Base-by-base conservation (phyloP, 352 stramenopile genomes). In the Globisporangium recalcitrans region DNA sequence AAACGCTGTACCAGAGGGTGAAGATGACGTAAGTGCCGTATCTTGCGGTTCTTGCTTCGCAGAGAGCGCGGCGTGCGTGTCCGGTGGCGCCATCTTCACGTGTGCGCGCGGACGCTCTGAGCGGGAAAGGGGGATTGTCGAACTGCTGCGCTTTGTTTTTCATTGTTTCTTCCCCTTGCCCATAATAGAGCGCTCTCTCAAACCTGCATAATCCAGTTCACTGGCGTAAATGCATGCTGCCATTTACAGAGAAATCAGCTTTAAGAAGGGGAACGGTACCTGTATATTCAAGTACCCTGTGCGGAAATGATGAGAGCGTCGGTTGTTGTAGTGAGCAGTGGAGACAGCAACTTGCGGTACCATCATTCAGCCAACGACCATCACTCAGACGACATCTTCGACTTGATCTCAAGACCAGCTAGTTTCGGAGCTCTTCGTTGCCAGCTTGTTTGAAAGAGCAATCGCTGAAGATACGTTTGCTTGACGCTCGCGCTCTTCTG, bases 281-380 rank as follows among this genome's bases (percentile, higher is more conserved):
- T 64, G 3, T 59, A n/a, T 21, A 27, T 29, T 32, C 44, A 1
- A 11, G 60, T 64, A 64, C 2, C 22, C 32, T 59, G 14, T 4
- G 14, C 1, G 29, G 5, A 7, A 19, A 1, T 44, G 44, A 63
- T 64, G 16, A 2, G 3, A 1, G 11, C 16, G 31, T 9, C 19
- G 26, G 47, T 19, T 53, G 47, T 64, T 57, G 48, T 58, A 55
- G 56, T 54, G n/a, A 9, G 13, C 8, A 24, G 38, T 22, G 13
- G 22, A 58, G n/a, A 64, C 60, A 62, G 61, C 61, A 67, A 67
- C 61, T 67, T 67, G 31, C 52, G 27, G 6, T n/a, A 62, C 61
- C 61, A 62, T 67, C 61, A 67, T 62, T 67, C 61, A 42, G 54
- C n/a, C 26, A 13, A 13, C 16, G 36, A 67, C 46, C 26, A 56